phyloP scores from a whole-genome alignment of 371 early-diverging fungal species.

The Syncephalastrum monosporum region DNA sequence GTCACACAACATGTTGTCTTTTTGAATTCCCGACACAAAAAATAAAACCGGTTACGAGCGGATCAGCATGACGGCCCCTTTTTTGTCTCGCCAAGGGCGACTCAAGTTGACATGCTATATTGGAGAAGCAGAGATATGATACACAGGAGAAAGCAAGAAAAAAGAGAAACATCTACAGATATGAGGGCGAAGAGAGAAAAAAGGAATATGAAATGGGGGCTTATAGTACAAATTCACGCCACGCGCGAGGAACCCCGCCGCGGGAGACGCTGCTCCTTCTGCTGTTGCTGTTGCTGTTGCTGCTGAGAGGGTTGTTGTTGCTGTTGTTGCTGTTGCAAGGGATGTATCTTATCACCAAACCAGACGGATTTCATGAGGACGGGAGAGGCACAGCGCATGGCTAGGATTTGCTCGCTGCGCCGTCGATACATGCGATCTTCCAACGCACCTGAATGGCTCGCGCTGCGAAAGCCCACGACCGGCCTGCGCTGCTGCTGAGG shows the following conservation, averaged over 20 bases:
- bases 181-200: conserved; percentile 1
- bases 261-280: too few species aligned
- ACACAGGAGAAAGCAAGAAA: conserved; percentile 3
- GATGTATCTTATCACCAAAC: conserved; percentile 3
- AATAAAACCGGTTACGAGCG: too few species aligned
- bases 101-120: too few species aligned
- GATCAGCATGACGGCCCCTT: too few species aligned
- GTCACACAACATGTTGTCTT: too few species aligned
- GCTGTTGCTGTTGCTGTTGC: too few species aligned
- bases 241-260: neutral
- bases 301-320: too few species aligned
- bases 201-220: neutral
- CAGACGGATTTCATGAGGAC: neutral
- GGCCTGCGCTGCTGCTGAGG: neutral
- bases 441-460: conserved; percentile 7
- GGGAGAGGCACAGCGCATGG: conserved; percentile 2
- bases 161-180: conserved; percentile 5
- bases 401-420: conserved; percentile 3
- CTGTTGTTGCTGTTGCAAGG: neutral
- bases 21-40: too few species aligned
- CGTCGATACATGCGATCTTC: conserved; percentile 2
- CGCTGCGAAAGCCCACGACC: conserved; percentile 2
- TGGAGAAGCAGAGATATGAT: neutral
- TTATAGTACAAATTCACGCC: conserved; percentile 4
- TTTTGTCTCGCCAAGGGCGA: too few species aligned